Evolutionary conservation across 176 grass and related monocot species (phyloP).

Genomic region (Aegilops bicornis): DNA sequence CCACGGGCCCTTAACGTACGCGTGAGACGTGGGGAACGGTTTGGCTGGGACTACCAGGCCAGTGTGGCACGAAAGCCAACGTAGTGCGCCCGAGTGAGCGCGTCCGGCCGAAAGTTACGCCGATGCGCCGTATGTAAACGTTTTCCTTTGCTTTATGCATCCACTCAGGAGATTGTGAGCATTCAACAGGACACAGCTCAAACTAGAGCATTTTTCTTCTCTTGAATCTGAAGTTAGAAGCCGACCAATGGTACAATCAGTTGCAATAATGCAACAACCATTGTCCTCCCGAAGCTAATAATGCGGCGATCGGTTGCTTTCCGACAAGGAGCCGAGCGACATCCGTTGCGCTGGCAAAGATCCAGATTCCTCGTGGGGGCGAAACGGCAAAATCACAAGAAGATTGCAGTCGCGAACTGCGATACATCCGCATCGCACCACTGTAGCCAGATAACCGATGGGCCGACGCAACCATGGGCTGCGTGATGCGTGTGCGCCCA

Average conservation of each 20-base stretch:
- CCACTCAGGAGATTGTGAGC: background rate
- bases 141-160: background rate
- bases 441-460: background rate
- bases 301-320: background rate
- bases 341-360: background rate
- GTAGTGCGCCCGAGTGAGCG: no score
- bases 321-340: background rate
- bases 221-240: background rate
- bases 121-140: no score
- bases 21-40: no score
- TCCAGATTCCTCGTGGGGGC: slow-evolving; percentile 4
- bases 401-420: background rate
- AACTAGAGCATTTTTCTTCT: background rate
- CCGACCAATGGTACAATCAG: background rate
- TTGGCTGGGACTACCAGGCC: no score
- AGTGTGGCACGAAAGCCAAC: no score
- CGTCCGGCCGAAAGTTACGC: no score
- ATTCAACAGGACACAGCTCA: background rate
- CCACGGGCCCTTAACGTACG: no score
- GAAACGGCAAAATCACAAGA: background rate
- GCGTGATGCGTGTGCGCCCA: no score
- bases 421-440: background rate
- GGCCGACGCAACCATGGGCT: background rate
- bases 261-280: slow-evolving; percentile 9
- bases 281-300: background rate